Conservation (phyloP, 1,284 basidiomycete genomes). For the Ceratobasidium sp. region DNA sequence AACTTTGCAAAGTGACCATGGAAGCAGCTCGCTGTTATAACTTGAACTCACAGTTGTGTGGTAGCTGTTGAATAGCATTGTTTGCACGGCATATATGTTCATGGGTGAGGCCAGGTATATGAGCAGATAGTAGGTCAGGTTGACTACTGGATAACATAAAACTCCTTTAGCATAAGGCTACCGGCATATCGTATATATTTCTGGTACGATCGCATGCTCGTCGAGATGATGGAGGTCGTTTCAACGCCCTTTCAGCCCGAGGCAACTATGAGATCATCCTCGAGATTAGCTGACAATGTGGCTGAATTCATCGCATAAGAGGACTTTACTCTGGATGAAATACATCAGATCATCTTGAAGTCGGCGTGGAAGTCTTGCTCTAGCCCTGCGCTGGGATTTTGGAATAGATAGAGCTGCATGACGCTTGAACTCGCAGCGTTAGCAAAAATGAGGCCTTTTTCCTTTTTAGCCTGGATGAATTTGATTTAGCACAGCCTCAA, state of each 20-base stretch:
- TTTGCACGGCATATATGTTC: not conserved
- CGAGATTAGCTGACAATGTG: not conserved
- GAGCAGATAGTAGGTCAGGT: not conserved
- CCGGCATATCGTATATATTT: not conserved
- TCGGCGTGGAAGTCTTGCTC: no score
- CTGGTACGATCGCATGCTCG: not conserved
- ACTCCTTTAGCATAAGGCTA: not conserved
- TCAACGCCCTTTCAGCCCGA: slow-evolving; percentile 5
- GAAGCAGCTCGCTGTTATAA: no score
- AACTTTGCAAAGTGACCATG: not conserved
- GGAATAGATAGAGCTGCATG: not conserved
- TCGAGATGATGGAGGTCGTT: not conserved
- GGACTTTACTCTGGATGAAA: no score
- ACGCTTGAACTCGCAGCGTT: not conserved
- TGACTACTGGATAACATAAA: not conserved
- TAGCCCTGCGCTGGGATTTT: no score
- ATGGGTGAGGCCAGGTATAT: not conserved
- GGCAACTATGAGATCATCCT: not conserved
- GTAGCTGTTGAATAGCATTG: not conserved
- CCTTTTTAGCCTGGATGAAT: not conserved
- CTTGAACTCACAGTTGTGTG: no score
- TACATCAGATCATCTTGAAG: no score
- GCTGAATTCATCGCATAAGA: not conserved
- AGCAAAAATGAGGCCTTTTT: slow-evolving; percentile 9
- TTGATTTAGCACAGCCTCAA: not conserved